Evolutionary conservation across 257 asterid species (phyloP), one percentile per base, ranked within the genome.

Genomic region (Coffea eugenioides): DNA sequence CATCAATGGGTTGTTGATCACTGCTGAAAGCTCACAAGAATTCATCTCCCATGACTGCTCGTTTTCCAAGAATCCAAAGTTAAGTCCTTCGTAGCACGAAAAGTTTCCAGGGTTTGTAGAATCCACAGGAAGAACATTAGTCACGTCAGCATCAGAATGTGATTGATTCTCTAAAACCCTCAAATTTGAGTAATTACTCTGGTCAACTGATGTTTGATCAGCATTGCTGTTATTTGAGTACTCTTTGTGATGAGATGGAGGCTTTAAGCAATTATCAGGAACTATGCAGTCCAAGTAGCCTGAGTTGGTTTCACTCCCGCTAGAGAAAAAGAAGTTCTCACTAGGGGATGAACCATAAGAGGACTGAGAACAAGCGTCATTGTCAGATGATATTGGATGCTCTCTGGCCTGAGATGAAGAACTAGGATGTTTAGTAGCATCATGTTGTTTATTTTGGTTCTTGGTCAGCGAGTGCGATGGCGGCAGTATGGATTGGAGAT

Each of bases 281-380:
- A 96, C 97, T 3, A 96, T 91, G 88, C 98, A 89, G 68, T 91
- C 97, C 83, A 96, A 84, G 79, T 94, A 96, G 6, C 99, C 99
- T 2, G 99, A 96, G 61, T 91, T 90, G 2, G 82, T 70, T 66
- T 82, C 90, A 46, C 69, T 43, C 12, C 9, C 70, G 69, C 39
- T 68, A n/a, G 84, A 78, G 64, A 88, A 74, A 59, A 89, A 90
- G 45, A 84, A 71, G 45, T 80, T 83, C 43, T 75, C 85, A 73
- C 69, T 71, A 20, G 87, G 85, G 25, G 84, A 74, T 71, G 90
- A 86, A 36, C 81, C 82, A 67, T 79, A 84, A 18, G 88, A 83
- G 39, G 90, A 84, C 74, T 85, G 82, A 67, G 82, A 75, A 81
- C 87, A 64, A 36, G 86, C 73, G 81, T 81, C 85, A 5, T 66